Percentiles rank a stretch among this genome's conserved stretches.
phyloP scores from a whole-genome alignment of 2,329 filamentous ascomycete species.

The Chrysoporthe puriensis region DNA sequence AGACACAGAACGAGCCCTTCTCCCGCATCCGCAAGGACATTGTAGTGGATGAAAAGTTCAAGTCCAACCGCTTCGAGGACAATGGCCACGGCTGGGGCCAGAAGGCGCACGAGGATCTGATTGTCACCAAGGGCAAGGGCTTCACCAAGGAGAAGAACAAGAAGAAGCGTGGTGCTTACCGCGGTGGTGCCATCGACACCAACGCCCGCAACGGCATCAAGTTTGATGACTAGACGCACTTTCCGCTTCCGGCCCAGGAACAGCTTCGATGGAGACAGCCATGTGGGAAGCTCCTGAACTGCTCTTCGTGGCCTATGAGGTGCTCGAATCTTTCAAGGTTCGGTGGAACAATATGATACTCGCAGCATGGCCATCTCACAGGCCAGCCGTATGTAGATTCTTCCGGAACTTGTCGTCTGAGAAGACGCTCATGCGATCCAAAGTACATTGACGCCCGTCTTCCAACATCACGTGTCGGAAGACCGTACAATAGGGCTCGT shows the following conservation, averaged over 20 bases:
- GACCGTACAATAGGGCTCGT: not conserved
- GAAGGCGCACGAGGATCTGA: conserved; percentile 83
- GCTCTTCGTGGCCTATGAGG: not conserved
- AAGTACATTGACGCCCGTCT: not conserved
- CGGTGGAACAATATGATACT: not conserved
- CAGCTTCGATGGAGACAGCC: too few relatives aligned
- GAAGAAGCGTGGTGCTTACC: conserved; percentile 89
- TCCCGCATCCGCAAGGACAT: conserved; percentile 75
- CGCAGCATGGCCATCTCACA: not conserved
- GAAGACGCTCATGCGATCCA: not conserved
- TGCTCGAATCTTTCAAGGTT: not conserved
- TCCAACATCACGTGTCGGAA: not conserved
- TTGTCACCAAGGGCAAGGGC: conserved; percentile 90
- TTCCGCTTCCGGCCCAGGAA: not conserved
- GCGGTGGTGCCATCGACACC: conserved; percentile 86
- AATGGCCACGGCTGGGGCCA: conserved; percentile 86
- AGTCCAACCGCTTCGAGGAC: conserved; percentile 72
- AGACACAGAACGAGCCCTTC: conserved; percentile 67
- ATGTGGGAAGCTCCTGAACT: not conserved
- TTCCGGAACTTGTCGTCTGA: not conserved
- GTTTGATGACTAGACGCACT: conserved; percentile 77
- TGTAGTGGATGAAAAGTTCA: conserved; percentile 68
- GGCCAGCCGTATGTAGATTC: not conserved
- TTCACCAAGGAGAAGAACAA: conserved; percentile 99
- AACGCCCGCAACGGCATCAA: conserved; percentile 83